Conservation (phyloP, 805 yeast species). For the Saturnispora ahearnii region DNA sequence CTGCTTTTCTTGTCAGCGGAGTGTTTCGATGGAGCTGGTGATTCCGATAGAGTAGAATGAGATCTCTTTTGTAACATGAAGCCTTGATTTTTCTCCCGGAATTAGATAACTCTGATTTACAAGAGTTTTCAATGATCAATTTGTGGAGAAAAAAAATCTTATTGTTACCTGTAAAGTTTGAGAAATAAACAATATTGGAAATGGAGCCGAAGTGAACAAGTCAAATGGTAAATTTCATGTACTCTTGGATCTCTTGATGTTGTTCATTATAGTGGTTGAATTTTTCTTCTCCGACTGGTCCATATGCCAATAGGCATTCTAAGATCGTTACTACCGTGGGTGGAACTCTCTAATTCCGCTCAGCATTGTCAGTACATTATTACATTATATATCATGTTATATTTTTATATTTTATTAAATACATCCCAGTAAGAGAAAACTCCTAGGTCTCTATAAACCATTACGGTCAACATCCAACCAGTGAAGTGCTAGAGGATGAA, state of each 20-base stretch:
- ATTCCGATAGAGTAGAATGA: neutral
- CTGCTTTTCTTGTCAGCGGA: conserved; percentile 41
- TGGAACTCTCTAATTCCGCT: neutral
- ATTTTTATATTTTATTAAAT: too few species aligned
- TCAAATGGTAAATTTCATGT: too few species aligned
- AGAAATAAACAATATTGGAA: too few species aligned
- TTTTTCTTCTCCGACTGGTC: too few species aligned
- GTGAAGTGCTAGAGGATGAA: conserved; percentile 64
- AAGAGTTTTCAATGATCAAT: neutral
- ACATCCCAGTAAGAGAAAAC: too few species aligned
- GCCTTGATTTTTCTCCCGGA: neutral
- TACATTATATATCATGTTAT: too few species aligned
- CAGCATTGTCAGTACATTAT: neutral
- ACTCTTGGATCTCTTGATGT: too few species aligned
- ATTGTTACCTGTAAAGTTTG: too few species aligned
- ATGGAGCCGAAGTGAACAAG: too few species aligned
- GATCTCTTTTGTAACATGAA: neutral
- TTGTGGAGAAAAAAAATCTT: neutral
- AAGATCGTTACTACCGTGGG: too few species aligned
- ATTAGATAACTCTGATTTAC: neutral
- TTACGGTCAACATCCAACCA: conserved; percentile 38
- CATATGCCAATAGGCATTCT: too few species aligned
- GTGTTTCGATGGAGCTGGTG: neutral
- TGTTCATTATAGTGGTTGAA: too few species aligned
- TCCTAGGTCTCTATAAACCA: neutral